Percentiles rank a stretch among this genome's conserved stretches.
Evolutionary conservation across 495 filamentous ascomycete genomes (phyloP).

Genomic region (Xanthoparmelia taractica): DNA sequence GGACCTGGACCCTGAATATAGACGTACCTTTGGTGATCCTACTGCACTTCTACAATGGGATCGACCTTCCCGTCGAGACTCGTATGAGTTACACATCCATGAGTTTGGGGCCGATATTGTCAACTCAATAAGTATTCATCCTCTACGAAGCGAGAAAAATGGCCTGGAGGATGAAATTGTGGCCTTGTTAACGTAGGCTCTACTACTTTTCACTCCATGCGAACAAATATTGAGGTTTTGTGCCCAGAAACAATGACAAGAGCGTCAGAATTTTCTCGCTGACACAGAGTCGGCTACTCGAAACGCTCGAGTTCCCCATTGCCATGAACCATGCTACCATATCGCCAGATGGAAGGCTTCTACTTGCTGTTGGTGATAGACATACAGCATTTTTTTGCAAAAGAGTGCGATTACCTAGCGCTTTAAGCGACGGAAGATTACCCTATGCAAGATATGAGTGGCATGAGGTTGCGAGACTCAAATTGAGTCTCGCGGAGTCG

Average conservation of each 20-base stretch:
- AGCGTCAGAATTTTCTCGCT: conserved; percentile 75
- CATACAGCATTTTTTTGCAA: conserved; percentile 72
- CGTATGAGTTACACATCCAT: conserved; percentile 45
- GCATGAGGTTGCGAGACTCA: conserved; percentile 23
- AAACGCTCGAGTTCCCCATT: conserved; percentile 62
- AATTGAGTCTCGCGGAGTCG: conserved; percentile 34
- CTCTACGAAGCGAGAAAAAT: conserved; percentile 43
- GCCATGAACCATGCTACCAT: conserved; percentile 88
- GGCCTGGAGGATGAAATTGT: conserved; percentile 51
- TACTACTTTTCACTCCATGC: conserved; percentile 7
- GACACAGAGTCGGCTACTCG: conserved; percentile 51
- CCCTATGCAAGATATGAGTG: conserved; percentile 27
- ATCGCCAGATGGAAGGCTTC: conserved; percentile 74
- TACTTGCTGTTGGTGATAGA: conserved; percentile 81
- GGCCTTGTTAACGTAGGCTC: conserved; percentile 51
- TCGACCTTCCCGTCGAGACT: conserved; percentile 16
- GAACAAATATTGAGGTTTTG: conserved; percentile 2
- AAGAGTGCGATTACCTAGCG: conserved; percentile 33
- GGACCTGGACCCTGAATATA: conserved; percentile 39
- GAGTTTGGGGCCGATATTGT: conserved; percentile 54
- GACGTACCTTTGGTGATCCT: conserved; percentile 11
- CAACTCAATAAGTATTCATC: conserved; percentile 65
- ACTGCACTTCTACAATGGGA: background rate
- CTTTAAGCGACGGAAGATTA: conserved; percentile 37
- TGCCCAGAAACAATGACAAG: conserved; percentile 73